These are phyloP conservation scores for Pulicaria dysenterica DNA, from an alignment of 129 eudicot species.

Conservation along the genomic window DNA sequence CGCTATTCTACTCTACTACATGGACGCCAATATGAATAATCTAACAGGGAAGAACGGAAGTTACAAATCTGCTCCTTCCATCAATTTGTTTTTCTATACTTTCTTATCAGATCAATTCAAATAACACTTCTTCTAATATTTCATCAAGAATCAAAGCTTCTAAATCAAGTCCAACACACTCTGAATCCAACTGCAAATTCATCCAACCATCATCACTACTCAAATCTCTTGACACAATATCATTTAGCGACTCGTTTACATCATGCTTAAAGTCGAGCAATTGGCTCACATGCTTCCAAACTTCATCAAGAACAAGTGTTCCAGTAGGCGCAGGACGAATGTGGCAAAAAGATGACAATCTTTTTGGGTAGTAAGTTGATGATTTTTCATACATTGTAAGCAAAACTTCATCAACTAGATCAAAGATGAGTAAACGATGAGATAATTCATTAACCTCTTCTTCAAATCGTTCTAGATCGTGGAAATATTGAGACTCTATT, in stretches of 20 bases:
- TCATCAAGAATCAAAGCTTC: slow-evolving; percentile 75
- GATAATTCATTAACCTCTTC: slow-evolving; percentile 40
- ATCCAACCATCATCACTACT: slow-evolving; percentile 65
- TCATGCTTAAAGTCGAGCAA: slow-evolving; percentile 41
- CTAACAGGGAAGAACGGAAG: slow-evolving; percentile 19
- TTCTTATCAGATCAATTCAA: slow-evolving; percentile 25
- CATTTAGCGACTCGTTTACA: slow-evolving; percentile 36
- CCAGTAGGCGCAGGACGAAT: slow-evolving; percentile 41
- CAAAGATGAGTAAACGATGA: slow-evolving; percentile 64
- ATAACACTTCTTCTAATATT: slow-evolving; percentile 52
- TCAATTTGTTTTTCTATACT: background rate
- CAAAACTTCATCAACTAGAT: slow-evolving; percentile 63
- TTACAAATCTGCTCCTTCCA: slow-evolving; percentile 9
- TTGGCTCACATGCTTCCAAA: slow-evolving; percentile 41
- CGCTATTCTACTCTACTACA: slow-evolving; percentile 13
- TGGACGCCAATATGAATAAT: slow-evolving; percentile 1
- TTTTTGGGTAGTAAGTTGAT: slow-evolving; percentile 65
- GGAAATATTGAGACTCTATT: slow-evolving; percentile 57
- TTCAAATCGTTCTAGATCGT: slow-evolving; percentile 40
- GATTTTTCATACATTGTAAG: slow-evolving; percentile 52
- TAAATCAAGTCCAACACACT: slow-evolving; percentile 58
- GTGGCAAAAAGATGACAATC: slow-evolving; percentile 51
- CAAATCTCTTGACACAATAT: slow-evolving; percentile 49
- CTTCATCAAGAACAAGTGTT: slow-evolving; percentile 46
- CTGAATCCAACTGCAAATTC: slow-evolving; percentile 70